Base-by-base conservation (phyloP, 768 basidiomycete genomes). In the Psilocybe sp. region DNA sequence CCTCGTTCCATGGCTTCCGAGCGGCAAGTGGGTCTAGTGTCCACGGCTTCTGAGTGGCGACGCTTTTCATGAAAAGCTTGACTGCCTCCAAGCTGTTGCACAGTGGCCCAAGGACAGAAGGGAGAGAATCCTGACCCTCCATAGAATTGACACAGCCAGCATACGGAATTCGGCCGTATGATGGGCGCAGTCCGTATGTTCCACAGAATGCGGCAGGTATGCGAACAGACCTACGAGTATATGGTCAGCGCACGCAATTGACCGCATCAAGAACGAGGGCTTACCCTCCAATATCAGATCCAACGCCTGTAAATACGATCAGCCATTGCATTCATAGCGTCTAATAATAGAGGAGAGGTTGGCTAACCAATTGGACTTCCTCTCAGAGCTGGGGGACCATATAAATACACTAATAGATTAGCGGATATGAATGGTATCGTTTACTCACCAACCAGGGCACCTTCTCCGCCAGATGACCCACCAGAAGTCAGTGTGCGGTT, bases 401-500 rank as follows among this genome's bases (percentile, higher is more conserved):
- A 36, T 15, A 16, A 36, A 15, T 28, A 18, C 34, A 20, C 16
- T n/a, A 10, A 35, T 16, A 16, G 13, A 12, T 16, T 18, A 9
- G 19, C n/a, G 19, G 19, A 32, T 18, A 19, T 50, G 18, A 15
- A 34, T 28, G 19, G 23, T 15, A 2, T 19, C n/a, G 19, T 5
- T 1, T 18, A 19, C 63, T 74, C 57, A 60, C 82, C 84, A 38
- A 92, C 58, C 6, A 94, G 74, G 1, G 91, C 88, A 37, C 87
- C 87, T 69, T 94, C 92, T 32, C 92, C 92, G 5, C 92, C 92
- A 3, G 86, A 89, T 0, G 89, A 92, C 1, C 92, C 92, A 10
- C 92, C 91, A 4, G 73, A 68, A 5, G 87, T 90, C 40, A 90
- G 70, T 14, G 74, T 73, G 9, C 85, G 78, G 61, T 92, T 91